Conservation (phyloP, 1,284 basidiomycete genomes). For the Apiotrichum porosum region DNA sequence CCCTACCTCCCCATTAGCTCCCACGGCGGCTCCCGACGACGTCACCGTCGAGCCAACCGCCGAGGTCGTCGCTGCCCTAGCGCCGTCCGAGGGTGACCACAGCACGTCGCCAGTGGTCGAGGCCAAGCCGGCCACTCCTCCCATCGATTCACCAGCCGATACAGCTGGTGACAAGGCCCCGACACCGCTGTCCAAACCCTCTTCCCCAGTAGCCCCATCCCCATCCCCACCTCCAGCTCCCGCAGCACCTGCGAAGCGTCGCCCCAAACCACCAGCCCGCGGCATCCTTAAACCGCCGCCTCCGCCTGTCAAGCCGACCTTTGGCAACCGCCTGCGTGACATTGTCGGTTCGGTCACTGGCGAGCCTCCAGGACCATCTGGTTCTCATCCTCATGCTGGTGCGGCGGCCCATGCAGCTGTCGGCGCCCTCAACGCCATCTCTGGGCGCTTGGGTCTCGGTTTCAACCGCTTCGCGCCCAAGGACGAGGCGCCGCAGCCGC, state of each 20-base stretch:
- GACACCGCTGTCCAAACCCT: not conserved
- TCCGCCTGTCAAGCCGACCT: constrained; percentile 44
- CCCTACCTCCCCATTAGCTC: no score
- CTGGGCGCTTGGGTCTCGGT: constrained; percentile 29
- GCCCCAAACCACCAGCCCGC: constrained; percentile 42
- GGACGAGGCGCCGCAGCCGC: constrained; percentile 2
- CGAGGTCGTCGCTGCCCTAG: no score
- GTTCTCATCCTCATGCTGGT: not conserved
- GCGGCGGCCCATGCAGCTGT: constrained; percentile 18
- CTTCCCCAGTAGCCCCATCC: constrained; percentile 1
- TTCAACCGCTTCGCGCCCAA: constrained; percentile 25
- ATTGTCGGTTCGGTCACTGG: constrained; percentile 37
- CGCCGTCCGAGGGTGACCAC: no score
- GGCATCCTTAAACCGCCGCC: constrained; percentile 49
- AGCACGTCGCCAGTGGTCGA: no score
- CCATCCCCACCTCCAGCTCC: constrained; percentile 4
- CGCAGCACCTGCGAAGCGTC: constrained; percentile 27
- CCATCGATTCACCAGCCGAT: no score
- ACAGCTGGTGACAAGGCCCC: no score
- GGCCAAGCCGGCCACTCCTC: no score
- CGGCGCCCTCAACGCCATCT: constrained; percentile 30
- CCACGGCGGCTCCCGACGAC: no score
- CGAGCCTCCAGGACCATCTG: constrained; percentile 16
- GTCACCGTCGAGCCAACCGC: no score
- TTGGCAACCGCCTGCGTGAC: constrained; percentile 43